Evolutionary conservation across 176 grass and related monocot genomes (phyloP).

Genomic region (Areca catechu): DNA sequence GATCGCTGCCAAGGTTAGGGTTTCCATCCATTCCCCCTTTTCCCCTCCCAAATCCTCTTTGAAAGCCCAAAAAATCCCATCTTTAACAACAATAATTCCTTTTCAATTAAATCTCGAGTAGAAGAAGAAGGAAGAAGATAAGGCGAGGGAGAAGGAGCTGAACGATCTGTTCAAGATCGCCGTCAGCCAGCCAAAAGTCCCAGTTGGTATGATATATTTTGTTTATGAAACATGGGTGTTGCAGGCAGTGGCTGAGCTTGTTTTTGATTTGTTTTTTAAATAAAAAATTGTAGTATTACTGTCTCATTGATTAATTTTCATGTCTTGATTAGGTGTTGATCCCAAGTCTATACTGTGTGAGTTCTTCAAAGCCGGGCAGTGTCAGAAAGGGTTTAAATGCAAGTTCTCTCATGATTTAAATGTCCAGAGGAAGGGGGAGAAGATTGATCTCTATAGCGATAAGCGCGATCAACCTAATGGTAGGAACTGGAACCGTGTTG

Average conservation of each 20-base stretch:
- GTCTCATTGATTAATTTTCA: no score
- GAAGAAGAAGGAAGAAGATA: slow-evolving; percentile 99
- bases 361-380: slow-evolving; percentile 93
- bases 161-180: slow-evolving; percentile 98
- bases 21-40: not conserved
- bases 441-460: slow-evolving; percentile 96
- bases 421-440: slow-evolving; percentile 98
- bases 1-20: slow-evolving; percentile 54
- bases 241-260: no score
- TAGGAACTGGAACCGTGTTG: not conserved
- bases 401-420: slow-evolving; percentile 97
- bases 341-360: slow-evolving; percentile 94
- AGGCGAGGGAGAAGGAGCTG: slow-evolving; percentile 93
- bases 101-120: slow-evolving; percentile 17
- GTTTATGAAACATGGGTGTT: not conserved
- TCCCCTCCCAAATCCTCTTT: no score
- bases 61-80: no score
- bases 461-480: slow-evolving; percentile 64
- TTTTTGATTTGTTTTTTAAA: no score
- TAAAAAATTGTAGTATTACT: no score
- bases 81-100: no score
- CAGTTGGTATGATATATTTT: slow-evolving; percentile 49
- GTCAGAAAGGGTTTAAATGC: slow-evolving; percentile 90
- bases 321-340: slow-evolving; percentile 65
- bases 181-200: slow-evolving; percentile 97